Conservation (phyloP, 2,329 filamentous ascomycete genomes). For the Calonectria ilicicola region DNA sequence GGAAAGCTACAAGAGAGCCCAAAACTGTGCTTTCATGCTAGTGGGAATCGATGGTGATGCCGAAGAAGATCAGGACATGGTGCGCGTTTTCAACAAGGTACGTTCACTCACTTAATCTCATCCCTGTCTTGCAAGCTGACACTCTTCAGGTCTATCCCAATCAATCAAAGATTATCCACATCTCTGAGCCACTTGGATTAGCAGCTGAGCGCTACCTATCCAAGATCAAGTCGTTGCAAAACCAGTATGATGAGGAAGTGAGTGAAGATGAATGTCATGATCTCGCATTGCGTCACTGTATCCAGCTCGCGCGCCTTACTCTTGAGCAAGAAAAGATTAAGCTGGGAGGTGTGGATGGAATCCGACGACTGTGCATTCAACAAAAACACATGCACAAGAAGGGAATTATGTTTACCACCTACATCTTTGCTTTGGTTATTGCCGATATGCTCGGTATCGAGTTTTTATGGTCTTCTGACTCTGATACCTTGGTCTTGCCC, state of each 20-base stretch:
- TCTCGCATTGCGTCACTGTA: constrained; percentile 36
- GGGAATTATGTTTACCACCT: constrained; percentile 43
- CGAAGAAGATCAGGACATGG: constrained; percentile 37
- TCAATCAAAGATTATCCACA: constrained; percentile 32
- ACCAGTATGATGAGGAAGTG: constrained; percentile 24
- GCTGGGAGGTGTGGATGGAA: constrained; percentile 23
- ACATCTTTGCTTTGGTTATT: constrained; percentile 39
- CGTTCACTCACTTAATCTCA: background rate
- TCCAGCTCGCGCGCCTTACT: constrained; percentile 34
- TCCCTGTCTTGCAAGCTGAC: background rate
- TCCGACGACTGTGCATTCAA: constrained; percentile 37
- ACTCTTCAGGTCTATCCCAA: constrained; percentile 34
- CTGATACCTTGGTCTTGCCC: constrained; percentile 36
- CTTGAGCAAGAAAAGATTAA: constrained; percentile 32
- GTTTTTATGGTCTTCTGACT: constrained; percentile 42
- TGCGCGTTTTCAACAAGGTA: constrained; percentile 37
- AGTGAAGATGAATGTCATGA: constrained; percentile 29
- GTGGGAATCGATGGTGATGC: constrained; percentile 41
- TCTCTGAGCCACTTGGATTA: constrained; percentile 37
- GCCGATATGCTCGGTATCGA: constrained; percentile 39
- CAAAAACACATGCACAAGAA: constrained; percentile 44
- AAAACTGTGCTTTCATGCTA: constrained; percentile 33
- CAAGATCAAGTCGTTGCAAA: constrained; percentile 30
- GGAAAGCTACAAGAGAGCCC: constrained; percentile 37
- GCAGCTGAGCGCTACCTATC: constrained; percentile 32